phyloP scores from a whole-genome alignment of 371 early-diverging fungal species.

The Syncephalastrum racemosum region DNA sequence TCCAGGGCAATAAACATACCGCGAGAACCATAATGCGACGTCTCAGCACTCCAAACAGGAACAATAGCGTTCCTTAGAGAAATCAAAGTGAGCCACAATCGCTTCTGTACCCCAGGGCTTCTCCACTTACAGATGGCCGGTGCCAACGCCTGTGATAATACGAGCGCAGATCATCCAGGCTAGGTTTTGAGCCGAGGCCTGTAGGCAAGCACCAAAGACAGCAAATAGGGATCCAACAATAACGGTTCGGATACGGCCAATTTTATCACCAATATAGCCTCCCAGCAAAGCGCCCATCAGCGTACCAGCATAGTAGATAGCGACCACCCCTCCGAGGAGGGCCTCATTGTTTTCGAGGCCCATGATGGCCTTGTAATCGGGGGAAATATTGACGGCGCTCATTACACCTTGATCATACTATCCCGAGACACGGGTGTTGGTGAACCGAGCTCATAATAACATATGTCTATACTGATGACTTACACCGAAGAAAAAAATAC shows the following conservation, averaged over 20 bases:
- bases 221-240: constrained; percentile 35
- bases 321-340: constrained; percentile 40
- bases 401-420: constrained; percentile 51
- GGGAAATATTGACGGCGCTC: constrained; percentile 42
- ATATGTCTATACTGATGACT: constrained; percentile 6
- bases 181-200: constrained; percentile 37
- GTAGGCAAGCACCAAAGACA: constrained; percentile 40
- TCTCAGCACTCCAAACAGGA: no score
- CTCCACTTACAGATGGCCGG: constrained; percentile 38
- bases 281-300: constrained; percentile 45
- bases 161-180: constrained; percentile 48
- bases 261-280: constrained; percentile 40
- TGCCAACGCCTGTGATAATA: constrained; percentile 46
- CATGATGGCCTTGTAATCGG: constrained; percentile 35
- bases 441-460: no score
- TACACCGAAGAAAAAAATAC: constrained; percentile 52
- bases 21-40: constrained; percentile 30
- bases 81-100: no score
- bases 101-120: no score
- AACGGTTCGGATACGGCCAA: constrained; percentile 42
- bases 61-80: constrained; percentile 22
- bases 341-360: constrained; percentile 38
- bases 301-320: constrained; percentile 37
- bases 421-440: neutral
- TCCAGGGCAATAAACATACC: constrained; percentile 34